Evolutionary conservation across 192 early-diverging fungal genomes (phyloP).

Genomic region (Podochytrium sp.): DNA sequence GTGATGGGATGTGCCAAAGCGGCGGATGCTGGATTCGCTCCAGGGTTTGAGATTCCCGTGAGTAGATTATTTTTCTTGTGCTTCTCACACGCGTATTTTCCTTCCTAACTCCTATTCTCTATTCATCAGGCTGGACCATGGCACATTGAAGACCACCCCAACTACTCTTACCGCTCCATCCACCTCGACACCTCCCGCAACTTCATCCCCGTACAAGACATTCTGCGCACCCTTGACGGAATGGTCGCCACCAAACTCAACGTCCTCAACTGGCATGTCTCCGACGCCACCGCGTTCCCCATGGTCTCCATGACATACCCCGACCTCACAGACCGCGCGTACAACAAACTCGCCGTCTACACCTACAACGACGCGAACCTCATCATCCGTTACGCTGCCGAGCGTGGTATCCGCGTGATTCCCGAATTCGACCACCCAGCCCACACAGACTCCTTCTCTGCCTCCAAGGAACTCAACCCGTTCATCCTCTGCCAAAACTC

Average conservation of each 20-base stretch:
- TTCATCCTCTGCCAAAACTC: slow-evolving; percentile 26
- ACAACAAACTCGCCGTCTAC: slow-evolving; percentile 54
- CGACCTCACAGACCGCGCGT: neutral
- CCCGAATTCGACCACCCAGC: slow-evolving; percentile 76
- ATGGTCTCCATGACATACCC: slow-evolving; percentile 6
- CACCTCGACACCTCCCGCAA: slow-evolving; percentile 46
- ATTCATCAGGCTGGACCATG: neutral
- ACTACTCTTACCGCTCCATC: slow-evolving; percentile 31
- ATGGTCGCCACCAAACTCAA: slow-evolving; percentile 30
- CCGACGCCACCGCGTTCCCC: slow-evolving; percentile 39
- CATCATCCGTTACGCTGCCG: slow-evolving; percentile 74
- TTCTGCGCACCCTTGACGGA: slow-evolving; percentile 36
- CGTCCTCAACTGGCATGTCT: slow-evolving; percentile 45
- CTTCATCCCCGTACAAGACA: slow-evolving; percentile 34
- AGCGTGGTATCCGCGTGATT: slow-evolving; percentile 82
- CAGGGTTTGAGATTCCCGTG: slow-evolving; percentile 22
- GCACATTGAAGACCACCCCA: slow-evolving; percentile 13
- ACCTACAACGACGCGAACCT: slow-evolving; percentile 58
- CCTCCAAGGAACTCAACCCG: slow-evolving; percentile 3
- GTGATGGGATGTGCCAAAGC: slow-evolving; percentile 47
- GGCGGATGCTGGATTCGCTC: neutral
- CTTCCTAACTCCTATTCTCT: neutral
- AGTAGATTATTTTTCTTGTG: neutral
- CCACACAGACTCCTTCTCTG: neutral
- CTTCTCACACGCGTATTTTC: neutral